Conservation (phyloP, 441 rosid species). For the Breynia disticha region DNA sequence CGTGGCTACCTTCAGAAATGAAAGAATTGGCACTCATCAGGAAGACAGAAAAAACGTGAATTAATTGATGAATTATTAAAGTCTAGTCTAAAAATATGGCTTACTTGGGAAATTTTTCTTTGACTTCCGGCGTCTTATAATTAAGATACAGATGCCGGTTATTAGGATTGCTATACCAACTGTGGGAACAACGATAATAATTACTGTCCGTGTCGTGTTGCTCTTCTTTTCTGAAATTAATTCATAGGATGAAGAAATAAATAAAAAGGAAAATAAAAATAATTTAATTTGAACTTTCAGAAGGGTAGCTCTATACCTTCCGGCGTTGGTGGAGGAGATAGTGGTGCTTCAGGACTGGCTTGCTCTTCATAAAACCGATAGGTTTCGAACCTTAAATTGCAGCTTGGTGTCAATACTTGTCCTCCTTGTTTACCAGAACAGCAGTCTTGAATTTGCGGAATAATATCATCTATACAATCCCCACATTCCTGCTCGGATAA, state of each 20-base stretch:
- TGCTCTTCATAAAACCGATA: neutral
- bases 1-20: neutral
- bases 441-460: conserved; percentile 16
- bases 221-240: conserved; percentile 6
- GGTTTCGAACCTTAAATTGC: conserved; percentile 12
- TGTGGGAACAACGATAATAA: conserved; percentile 7
- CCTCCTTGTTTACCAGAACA: conserved; percentile 1
- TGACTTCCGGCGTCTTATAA: conserved; percentile 2
- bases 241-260: too few species aligned
- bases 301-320: neutral
- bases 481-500: conserved; percentile 28
- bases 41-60: neutral
- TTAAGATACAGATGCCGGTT: conserved; percentile 7
- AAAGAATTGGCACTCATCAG: neutral
- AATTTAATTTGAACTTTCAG: neutral
- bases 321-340: conserved; percentile 5
- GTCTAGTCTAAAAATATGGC: neutral
- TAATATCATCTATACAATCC: conserved; percentile 24
- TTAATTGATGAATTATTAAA: too few species aligned
- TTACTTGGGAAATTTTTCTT: conserved; percentile 3
- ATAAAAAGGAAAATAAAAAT: neutral
- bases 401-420: conserved; percentile 5
- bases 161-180: conserved; percentile 1
- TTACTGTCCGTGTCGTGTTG: conserved; percentile 1
- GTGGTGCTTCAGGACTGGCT: neutral